A percentile compares a stretch with the other conserved stretches of the same genome.
Conservation (phyloP, 139 green algal genomes). For the Chlamydomonas sphaeroides region DNA sequence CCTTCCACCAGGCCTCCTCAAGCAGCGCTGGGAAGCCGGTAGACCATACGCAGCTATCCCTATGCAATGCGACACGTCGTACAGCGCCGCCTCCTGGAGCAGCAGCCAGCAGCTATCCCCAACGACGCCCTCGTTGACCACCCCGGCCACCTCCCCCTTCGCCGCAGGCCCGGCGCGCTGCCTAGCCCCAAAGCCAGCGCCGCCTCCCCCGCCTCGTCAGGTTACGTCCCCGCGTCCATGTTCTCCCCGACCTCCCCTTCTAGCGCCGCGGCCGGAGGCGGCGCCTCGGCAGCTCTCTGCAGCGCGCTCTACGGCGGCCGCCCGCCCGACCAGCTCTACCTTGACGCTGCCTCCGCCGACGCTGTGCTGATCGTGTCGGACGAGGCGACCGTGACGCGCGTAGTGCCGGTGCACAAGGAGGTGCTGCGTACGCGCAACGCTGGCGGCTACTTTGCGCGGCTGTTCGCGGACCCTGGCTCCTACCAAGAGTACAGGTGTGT, state of each 20-base stretch:
- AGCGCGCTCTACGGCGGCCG: conserved; percentile 2
- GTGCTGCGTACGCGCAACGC: conserved; percentile 10
- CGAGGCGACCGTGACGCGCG: background rate
- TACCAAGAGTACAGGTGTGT: conserved; percentile 36
- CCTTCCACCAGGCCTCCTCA: too few species aligned
- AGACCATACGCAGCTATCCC: too few species aligned
- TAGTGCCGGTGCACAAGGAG: conserved; percentile 21
- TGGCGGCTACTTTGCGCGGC: conserved; percentile 27
- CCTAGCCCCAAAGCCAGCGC: background rate
- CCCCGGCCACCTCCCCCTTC: background rate
- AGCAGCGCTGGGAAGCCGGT: too few species aligned
- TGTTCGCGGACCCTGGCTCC: background rate
- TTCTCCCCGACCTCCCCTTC: background rate
- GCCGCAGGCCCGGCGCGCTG: too few species aligned
- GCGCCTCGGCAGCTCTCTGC: background rate
- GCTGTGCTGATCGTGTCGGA: conserved; percentile 19
- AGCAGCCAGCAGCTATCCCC: too few species aligned
- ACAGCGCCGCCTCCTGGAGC: too few species aligned
- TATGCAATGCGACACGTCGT: too few species aligned
- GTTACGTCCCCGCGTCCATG: background rate
- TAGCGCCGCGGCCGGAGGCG: background rate
- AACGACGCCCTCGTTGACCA: too few species aligned
- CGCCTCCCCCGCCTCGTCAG: background rate
- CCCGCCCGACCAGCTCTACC: conserved; percentile 15
- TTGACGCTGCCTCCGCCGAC: conserved; percentile 7